Evolutionary conservation across 1,139 yeast species (phyloP), one percentile per base, ranked within the genome.

Genomic region (Yamadazyma atmosphaerica): DNA sequence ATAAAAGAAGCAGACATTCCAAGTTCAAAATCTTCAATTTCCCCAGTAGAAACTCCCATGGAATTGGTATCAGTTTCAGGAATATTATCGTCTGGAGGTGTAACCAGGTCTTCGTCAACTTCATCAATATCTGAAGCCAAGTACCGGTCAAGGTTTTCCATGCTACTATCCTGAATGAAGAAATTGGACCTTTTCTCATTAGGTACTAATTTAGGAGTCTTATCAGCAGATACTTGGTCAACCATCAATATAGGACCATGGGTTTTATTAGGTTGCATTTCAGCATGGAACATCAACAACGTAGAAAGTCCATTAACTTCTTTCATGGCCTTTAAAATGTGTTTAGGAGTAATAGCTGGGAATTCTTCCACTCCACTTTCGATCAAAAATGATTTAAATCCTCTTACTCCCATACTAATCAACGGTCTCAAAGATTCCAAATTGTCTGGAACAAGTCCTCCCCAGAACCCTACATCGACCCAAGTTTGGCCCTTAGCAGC

Each of bases 401-500:
- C 97, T 39, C 96, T 72, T 3, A 89, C 96, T 33, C 97, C 97
- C 54, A 86, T 83, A 41, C 79, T 63, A 42, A 88, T 81, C 49
- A 90, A 72, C 0, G 96, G 95, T 17, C 75, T 68, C 47, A 89
- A 69, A 48, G 86, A 81, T 10, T 74, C 65, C 41, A 83, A 58
- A 59, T 90, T 90, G 41, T 73, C 75, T 4, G 97, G 98, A 27
- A 90, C 77, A 46, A 89, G 66, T 0, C 97, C 98, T 38, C 97
- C 98, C 97, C 97, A 90, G 60, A 90, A 89, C 0, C 89, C 97
- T 10, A 86, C 89, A 55, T 90, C 96, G 26, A 86, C 94, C 95
- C 95, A 89, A 43, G 90, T 77, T 59, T 89, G 86, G 37, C 80
- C 84, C 45, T 69, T 63, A 1, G 96, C 94, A 1, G 97, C 96